Base-by-base conservation (phyloP, 192 early-diverging fungal species). In the Coemansia sp. region DNA sequence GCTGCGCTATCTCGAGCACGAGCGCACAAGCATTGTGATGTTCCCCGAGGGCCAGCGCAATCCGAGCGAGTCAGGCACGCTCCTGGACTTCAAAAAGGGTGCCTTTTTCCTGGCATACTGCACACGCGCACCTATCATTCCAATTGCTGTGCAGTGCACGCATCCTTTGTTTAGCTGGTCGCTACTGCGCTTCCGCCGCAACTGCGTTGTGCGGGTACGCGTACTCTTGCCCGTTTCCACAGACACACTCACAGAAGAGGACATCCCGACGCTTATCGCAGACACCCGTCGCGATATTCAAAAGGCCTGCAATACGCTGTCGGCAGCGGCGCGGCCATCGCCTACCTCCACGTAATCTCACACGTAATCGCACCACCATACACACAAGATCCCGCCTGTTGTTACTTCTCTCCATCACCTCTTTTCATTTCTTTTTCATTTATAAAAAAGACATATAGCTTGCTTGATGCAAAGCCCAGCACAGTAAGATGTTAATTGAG, bases 41-140 rank as follows among this genome's bases (percentile, higher is more conserved):
- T 98, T 90, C 69, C 94, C 94, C 51, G 94, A 96, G 78, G 95
- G 94, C 52, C 95, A 89, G 18, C 89, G 94, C 52, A 89, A 89
- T 18, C 87, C 85, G 61, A 85, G 87, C 36, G 70, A 74, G n/a
- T 82, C 85, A 28, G 84, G 86, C 34, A 62, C 88, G 50, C 58
- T 98, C 53, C 75, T 95, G 45, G 92, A 91, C 7, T 96, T 98
- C 75, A 98, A 98, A 77, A 98, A 95, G 83, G 95, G 95, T 11
- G 95, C 92, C 8, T 98, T 98, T 78, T 91, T 96, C 50, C 70
- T 95, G 65, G 94, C 95, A 11, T 88, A 91, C 57, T 91, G 92
- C 72, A 86, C 89, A 1, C 79, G 82, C 19, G 85, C 91, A 0
- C 95, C 95, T 18, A 88, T 98, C 64, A 84, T 96, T 19, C 94